Percentiles rank a stretch among this genome's conserved stretches.
phyloP scores from a whole-genome alignment of 805 yeast species.

The Yamadazyma sp. region DNA sequence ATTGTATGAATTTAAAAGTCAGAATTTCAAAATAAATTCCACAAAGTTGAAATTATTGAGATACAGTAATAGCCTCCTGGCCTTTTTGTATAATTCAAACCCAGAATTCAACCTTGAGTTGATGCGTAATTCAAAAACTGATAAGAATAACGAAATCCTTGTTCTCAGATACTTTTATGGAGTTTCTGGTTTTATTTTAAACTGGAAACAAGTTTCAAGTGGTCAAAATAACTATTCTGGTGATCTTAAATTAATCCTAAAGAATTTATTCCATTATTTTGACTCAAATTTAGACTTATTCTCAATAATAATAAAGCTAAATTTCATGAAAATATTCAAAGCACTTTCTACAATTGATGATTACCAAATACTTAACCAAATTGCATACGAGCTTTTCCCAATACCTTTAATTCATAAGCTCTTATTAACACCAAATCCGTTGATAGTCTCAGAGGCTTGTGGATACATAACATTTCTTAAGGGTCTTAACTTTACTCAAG shows the following conservation, averaged over 20 bases:
- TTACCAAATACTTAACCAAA: not conserved
- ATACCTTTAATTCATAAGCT: slow-evolving; percentile 35
- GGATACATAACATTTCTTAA: slow-evolving; percentile 45
- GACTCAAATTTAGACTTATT: not conserved
- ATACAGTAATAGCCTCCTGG: not conserved
- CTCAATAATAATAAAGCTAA: slow-evolving; percentile 1
- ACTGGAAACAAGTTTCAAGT: not conserved
- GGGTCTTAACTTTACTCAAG: slow-evolving; percentile 13
- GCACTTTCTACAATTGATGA: not conserved
- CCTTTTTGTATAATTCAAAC: not conserved
- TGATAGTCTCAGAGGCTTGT: slow-evolving; percentile 44
- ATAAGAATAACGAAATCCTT: slow-evolving; percentile 3
- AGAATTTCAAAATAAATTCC: not conserved
- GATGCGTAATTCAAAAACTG: not conserved
- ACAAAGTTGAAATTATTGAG: not conserved
- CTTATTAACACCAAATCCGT: slow-evolving; percentile 42
- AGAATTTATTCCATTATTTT: not conserved
- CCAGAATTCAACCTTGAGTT: not conserved
- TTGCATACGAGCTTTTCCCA: slow-evolving; percentile 17
- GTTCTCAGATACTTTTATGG: slow-evolving; percentile 3
- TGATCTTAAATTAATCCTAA: not conserved
- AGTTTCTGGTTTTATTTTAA: not conserved
- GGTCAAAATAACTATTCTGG: not conserved
- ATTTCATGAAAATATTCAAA: slow-evolving; percentile 3
- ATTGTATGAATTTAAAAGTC: not conserved